These are phyloP conservation scores for Arthrobotrys entomopaga DNA, from an alignment of 2,329 filamentous ascomycete genomes.

Conservation along the genomic window DNA sequence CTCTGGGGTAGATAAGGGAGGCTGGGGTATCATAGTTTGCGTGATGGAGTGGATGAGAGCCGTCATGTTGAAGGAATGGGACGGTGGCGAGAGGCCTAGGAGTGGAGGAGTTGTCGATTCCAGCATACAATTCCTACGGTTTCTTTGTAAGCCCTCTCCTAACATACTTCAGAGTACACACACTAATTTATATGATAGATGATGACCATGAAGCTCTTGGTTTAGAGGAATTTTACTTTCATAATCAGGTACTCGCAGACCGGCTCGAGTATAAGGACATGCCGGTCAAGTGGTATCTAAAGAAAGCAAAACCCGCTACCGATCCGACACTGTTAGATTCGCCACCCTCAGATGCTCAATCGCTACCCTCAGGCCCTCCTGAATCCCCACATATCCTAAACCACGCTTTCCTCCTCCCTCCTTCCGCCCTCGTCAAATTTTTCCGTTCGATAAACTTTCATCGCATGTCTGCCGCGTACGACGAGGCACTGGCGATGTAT, in stretches of 20 bases:
- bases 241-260: constrained; percentile 79
- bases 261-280: constrained; percentile 78
- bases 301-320: constrained; percentile 62
- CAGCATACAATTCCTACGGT: constrained; percentile 77
- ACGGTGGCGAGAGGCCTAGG: constrained; percentile 76
- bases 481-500: constrained; percentile 69
- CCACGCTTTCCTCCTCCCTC: constrained; percentile 81
- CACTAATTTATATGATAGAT: constrained; percentile 64
- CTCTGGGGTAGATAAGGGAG: constrained; percentile 67
- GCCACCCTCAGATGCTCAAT: constrained; percentile 1
- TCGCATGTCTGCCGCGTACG: constrained; percentile 82
- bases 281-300: constrained; percentile 76
- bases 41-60: constrained; percentile 76
- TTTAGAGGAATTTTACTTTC: constrained; percentile 75
- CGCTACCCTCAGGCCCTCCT: constrained; percentile 65
- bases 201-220: constrained; percentile 72
- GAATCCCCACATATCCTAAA: constrained; percentile 78
- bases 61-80: constrained; percentile 81
- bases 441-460: constrained; percentile 90
- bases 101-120: constrained; percentile 78
- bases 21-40: constrained; percentile 61
- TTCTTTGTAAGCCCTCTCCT: constrained; percentile 73
- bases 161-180: neutral
- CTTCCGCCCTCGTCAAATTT: constrained; percentile 77
- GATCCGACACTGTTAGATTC: constrained; percentile 13